Base-by-base conservation (phyloP, 441 rosid genomes). In the Euphorbia schlechtendalii region DNA sequence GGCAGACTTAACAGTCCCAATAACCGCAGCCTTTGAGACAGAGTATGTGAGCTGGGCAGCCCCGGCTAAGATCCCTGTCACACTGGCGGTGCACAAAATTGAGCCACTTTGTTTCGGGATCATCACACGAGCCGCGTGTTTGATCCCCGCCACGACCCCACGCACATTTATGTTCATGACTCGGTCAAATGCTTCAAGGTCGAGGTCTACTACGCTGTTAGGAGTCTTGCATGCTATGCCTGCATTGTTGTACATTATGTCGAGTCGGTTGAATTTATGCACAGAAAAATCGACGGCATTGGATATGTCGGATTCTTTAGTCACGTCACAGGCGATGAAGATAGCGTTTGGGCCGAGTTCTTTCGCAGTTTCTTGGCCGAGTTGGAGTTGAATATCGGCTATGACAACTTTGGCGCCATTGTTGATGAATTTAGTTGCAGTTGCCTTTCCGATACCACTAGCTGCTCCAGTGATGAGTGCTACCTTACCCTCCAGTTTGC, bases 381-480 rank as follows among this genome's bases (percentile, higher is more conserved):
- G 72, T 65, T 80, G 73, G 1, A 66, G 80, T 69, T 84, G 83
- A 66, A 87, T 73, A 74, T 92, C 96, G 46, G 96, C 95, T 51
- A 92, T 76, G 62, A 92, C 69, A 25, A 92, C 98, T 73, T 76
- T 87, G 65, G 96, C 95, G 48, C 98, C 98, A 56, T 87, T 78
- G 52, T 73, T 63, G 69, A 87, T 72, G 73, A 92, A 92, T 51
- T 76, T 82, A n/a, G 73, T 67, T 7, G 98, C 89, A 3, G 98
- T 76, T 27, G 84, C 96, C 78, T 82, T 86, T 22, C 98, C 98
- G 38, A 92, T 82, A 52, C 96, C 98, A 66, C 84, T 83, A 38
- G 96, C 98, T 69, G 87, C 96, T 70, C 98, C 98, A 12, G 98
- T 92, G 59, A 92, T 85, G 30, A 89, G 67, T 0, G 96, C 98